phyloP scores from a whole-genome alignment of 371 early-diverging fungal genomes.

The Mortierella sp. region DNA sequence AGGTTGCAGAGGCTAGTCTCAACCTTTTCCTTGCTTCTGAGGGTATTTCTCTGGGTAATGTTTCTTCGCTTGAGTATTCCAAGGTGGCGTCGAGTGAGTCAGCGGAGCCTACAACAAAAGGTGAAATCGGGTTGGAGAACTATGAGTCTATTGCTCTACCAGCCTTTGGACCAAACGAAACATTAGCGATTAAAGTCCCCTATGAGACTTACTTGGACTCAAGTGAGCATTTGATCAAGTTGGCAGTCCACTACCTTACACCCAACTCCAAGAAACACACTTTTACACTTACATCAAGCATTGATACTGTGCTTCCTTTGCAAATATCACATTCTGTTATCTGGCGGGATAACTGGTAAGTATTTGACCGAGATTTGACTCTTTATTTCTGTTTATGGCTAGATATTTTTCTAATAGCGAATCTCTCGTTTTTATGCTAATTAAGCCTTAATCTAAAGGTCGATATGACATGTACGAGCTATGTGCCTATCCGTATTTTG shows the following conservation, averaged over 20 bases:
- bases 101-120: conserved; percentile 24
- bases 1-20: conserved; percentile 49
- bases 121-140: conserved; percentile 62
- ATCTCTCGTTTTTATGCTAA: conserved; percentile 7
- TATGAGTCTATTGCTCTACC: conserved; percentile 69
- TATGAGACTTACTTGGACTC: conserved; percentile 66
- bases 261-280: conserved; percentile 60
- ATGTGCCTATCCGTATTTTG: conserved; percentile 68
- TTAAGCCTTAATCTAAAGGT: conserved; percentile 69
- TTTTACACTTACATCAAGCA: conserved; percentile 65
- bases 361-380: background rate
- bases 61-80: conserved; percentile 26
- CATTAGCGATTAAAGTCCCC: conserved; percentile 64
- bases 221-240: conserved; percentile 67
- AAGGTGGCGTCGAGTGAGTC: conserved; percentile 18
- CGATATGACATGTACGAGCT: conserved; percentile 70
- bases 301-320: conserved; percentile 70
- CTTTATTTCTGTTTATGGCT: background rate
- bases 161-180: conserved; percentile 62
- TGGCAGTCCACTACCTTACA: conserved; percentile 45
- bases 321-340: conserved; percentile 67
- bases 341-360: conserved; percentile 71
- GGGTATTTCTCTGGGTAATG: conserved; percentile 37
- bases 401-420: background rate
- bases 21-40: conserved; percentile 49